Evolutionary conservation across 2,329 filamentous ascomycete species (phyloP).

Genomic region (Botrytis hyacinthi): DNA sequence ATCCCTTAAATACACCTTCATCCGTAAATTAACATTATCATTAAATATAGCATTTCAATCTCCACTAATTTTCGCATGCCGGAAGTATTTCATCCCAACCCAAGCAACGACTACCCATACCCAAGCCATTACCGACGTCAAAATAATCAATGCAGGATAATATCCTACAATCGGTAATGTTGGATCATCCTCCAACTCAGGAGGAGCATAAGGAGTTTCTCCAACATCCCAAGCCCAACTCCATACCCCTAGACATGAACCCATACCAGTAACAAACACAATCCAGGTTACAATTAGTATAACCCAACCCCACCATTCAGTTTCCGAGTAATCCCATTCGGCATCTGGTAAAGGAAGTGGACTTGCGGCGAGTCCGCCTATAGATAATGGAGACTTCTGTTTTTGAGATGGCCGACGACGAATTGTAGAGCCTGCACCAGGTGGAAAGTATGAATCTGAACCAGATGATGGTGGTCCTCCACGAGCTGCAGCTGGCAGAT

Average conservation of each 20-base stretch:
- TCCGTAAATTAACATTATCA: slow-evolving; percentile 17
- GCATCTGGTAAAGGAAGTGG: slow-evolving; percentile 47
- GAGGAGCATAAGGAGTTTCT: slow-evolving; percentile 90
- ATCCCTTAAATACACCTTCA: neutral
- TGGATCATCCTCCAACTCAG: slow-evolving; percentile 90
- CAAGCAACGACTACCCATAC: slow-evolving; percentile 97
- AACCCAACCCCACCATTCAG: slow-evolving; percentile 97
- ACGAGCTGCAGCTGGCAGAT: slow-evolving; percentile 45
- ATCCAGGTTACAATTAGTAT: slow-evolving; percentile 89
- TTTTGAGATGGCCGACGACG: slow-evolving; percentile 36
- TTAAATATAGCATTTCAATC: slow-evolving; percentile 32
- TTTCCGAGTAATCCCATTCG: slow-evolving; percentile 89
- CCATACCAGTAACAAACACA: slow-evolving; percentile 95
- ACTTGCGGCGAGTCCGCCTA: slow-evolving; percentile 51
- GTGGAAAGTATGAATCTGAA: slow-evolving; percentile 62
- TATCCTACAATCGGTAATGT: slow-evolving; percentile 95
- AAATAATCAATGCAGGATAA: slow-evolving; percentile 89
- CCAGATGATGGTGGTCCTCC: slow-evolving; percentile 50
- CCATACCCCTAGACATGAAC: slow-evolving; percentile 91
- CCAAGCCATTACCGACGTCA: slow-evolving; percentile 96
- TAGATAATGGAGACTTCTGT: slow-evolving; percentile 59
- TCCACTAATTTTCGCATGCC: slow-evolving; percentile 82
- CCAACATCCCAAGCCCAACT: slow-evolving; percentile 99
- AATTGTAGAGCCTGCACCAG: slow-evolving; percentile 41
- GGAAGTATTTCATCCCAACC: slow-evolving; percentile 99